Evolutionary conservation across 2,329 filamentous ascomycete species (phyloP).

Genomic region (Tolypocladium guangdongense): DNA sequence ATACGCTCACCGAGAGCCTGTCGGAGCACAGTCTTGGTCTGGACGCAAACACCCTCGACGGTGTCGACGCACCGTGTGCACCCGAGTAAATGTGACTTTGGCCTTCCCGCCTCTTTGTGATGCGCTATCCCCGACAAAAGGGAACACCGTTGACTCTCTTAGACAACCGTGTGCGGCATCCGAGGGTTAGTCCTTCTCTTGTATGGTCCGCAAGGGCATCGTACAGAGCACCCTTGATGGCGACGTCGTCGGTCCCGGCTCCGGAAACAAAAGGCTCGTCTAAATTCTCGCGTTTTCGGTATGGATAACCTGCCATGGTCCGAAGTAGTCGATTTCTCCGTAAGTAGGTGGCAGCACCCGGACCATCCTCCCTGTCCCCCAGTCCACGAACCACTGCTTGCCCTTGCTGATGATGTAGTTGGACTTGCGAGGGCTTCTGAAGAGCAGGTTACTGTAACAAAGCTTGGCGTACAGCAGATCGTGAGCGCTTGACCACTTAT

Average conservation of each 20-base stretch:
- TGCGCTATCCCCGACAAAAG: neutral
- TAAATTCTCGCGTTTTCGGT: slow-evolving; percentile 37
- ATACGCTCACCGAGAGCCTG: slow-evolving; percentile 99
- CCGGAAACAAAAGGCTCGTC: neutral
- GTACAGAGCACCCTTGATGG: neutral
- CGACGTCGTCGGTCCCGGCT: neutral
- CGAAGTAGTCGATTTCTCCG: slow-evolving; percentile 37
- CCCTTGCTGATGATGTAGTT: slow-evolving; percentile 46
- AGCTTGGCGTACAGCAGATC: slow-evolving; percentile 49
- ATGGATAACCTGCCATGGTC: slow-evolving; percentile 38
- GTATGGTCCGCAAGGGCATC: neutral
- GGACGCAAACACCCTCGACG: slow-evolving; percentile 98
- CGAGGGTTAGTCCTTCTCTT: neutral
- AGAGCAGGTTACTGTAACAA: slow-evolving; percentile 47
- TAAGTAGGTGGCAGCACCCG: slow-evolving; percentile 43
- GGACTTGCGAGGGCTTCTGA: slow-evolving; percentile 45
- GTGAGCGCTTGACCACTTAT: slow-evolving; percentile 43
- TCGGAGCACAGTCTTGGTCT: slow-evolving; percentile 98
- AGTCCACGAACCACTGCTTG: slow-evolving; percentile 49
- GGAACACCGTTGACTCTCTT: neutral
- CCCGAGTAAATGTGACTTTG: neutral
- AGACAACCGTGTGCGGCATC: neutral
- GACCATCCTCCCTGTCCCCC: slow-evolving; percentile 44
- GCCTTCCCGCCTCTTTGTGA: neutral
- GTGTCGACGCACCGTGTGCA: slow-evolving; percentile 42